Conservation (phyloP, 2,329 filamentous ascomycete species). For the Pyricularia pennisetigena region DNA sequence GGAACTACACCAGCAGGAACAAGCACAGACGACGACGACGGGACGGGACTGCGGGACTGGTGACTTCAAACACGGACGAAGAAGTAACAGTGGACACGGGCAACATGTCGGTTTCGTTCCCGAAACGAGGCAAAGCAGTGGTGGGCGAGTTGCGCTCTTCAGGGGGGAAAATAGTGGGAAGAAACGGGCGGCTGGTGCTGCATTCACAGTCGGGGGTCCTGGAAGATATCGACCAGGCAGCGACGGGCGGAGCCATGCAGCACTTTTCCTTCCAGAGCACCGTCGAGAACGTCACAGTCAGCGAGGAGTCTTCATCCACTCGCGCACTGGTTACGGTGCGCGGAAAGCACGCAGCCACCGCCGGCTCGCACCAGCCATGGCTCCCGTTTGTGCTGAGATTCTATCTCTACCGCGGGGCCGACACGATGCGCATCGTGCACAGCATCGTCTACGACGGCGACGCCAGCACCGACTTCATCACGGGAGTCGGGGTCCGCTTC, state of each 20-base stretch:
- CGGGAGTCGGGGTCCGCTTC: slow-evolving; percentile 44
- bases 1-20: not conserved
- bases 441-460: slow-evolving; percentile 45
- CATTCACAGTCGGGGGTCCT: slow-evolving; percentile 37
- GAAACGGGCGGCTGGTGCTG: slow-evolving; percentile 40
- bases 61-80: slow-evolving; percentile 16
- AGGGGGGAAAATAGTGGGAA: slow-evolving; percentile 30
- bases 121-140: slow-evolving; percentile 29
- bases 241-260: slow-evolving; percentile 25
- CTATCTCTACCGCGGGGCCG: slow-evolving; percentile 48
- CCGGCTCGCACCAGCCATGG: slow-evolving; percentile 27
- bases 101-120: slow-evolving; percentile 29
- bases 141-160: slow-evolving; percentile 28
- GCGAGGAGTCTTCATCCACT: slow-evolving; percentile 19
- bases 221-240: slow-evolving; percentile 17
- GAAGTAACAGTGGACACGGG: slow-evolving; percentile 35
- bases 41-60: slow-evolving; percentile 31
- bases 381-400: slow-evolving; percentile 45
- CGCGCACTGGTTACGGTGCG: slow-evolving; percentile 3
- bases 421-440: slow-evolving; percentile 43
- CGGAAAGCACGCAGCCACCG: slow-evolving; percentile 25
- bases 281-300: slow-evolving; percentile 40
- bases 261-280: slow-evolving; percentile 37
- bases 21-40: slow-evolving; percentile 23
- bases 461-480: slow-evolving; percentile 37